Evolutionary conservation across 1,284 basidiomycete species (phyloP).

Genomic region (Naganishia liquefaciens): DNA sequence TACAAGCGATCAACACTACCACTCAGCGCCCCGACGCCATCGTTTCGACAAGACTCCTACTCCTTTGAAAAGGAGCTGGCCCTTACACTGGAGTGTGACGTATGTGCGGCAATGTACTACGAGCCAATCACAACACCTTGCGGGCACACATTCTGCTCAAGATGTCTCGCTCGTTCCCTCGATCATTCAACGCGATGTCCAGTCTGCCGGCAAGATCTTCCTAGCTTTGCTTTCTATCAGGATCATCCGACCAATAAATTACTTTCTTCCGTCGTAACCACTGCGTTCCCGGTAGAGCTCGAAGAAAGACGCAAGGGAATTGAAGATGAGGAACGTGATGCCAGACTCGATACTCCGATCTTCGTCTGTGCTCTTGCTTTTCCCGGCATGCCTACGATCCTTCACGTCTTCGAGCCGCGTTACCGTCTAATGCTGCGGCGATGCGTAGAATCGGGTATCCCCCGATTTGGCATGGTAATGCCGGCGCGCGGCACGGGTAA

Average conservation of each 20-base stretch:
- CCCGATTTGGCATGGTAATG: constrained; percentile 89
- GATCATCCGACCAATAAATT: constrained; percentile 67
- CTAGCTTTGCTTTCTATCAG: constrained; percentile 75
- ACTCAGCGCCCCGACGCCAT: not conserved
- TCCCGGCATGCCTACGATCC: constrained; percentile 80
- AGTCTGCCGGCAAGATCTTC: constrained; percentile 75
- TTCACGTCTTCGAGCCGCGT: constrained; percentile 89
- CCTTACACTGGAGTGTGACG: constrained; percentile 79
- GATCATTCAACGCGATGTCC: constrained; percentile 83
- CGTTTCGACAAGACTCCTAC: constrained; percentile 9
- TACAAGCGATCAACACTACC: constrained; percentile 5
- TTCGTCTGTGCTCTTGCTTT: constrained; percentile 88
- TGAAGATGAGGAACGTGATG: constrained; percentile 72
- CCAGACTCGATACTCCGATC: constrained; percentile 80
- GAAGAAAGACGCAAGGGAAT: constrained; percentile 63
- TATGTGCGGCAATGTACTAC: constrained; percentile 80
- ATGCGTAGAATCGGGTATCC: constrained; percentile 72
- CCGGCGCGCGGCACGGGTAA: constrained; percentile 56
- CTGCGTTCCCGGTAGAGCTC: constrained; percentile 64
- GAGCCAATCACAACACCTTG: constrained; percentile 89
- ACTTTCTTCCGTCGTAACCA: constrained; percentile 67
- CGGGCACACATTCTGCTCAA: constrained; percentile 83
- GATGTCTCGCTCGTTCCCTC: constrained; percentile 82
- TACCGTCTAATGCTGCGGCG: constrained; percentile 91
- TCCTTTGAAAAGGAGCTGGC: constrained; percentile 70